These are phyloP conservation scores for Pythium aquatile DNA, from an alignment of 352 stramenopile species.

Conservation along the genomic window DNA sequence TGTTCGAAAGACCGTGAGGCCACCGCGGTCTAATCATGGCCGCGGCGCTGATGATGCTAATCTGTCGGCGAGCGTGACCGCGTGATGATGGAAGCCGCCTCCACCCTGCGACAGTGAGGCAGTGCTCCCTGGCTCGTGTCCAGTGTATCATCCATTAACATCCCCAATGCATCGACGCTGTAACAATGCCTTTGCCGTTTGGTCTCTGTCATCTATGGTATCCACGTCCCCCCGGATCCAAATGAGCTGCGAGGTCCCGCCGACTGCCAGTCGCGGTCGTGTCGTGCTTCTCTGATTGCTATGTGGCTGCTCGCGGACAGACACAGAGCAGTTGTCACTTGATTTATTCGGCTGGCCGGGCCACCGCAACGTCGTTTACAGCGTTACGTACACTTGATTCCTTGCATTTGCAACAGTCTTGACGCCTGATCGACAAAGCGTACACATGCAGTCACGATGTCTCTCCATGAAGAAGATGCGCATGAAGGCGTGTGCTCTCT, in stretches of 20 bases:
- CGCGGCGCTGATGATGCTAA: background rate
- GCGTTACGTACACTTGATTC: constrained; percentile 4
- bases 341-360: constrained; percentile 5
- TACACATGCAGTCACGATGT: background rate
- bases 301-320: background rate
- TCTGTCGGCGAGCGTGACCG: too few relatives aligned
- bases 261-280: background rate
- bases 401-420: constrained; percentile 6
- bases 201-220: background rate
- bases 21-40: background rate
- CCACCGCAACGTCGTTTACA: background rate
- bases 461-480: background rate
- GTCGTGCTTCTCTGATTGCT: background rate
- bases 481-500: background rate
- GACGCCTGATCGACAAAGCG: constrained; percentile 1
- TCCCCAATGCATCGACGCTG: background rate
- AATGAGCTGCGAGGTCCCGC: too few relatives aligned
- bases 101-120: background rate
- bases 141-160: background rate
- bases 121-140: background rate
- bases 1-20: background rate
- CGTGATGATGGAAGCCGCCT: background rate
- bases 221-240: background rate
- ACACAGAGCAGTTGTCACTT: background rate
- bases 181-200: too few relatives aligned